phyloP scores from a whole-genome alignment of 1,284 basidiomycete genomes.

The Pseudozyma sp. region DNA sequence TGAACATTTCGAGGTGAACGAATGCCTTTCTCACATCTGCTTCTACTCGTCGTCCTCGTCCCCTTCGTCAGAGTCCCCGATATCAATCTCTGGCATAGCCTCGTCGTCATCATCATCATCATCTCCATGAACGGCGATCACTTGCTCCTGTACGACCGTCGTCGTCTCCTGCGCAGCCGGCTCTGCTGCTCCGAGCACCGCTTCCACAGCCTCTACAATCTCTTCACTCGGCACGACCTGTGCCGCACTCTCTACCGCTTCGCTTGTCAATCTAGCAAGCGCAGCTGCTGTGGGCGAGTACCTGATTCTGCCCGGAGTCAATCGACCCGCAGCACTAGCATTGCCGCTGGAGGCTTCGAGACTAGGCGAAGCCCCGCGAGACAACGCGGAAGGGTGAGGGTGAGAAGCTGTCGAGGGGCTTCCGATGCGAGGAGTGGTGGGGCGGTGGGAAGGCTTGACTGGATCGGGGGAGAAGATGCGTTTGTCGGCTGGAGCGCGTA shows the following conservation, averaged over 20 bases:
- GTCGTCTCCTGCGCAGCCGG: neutral
- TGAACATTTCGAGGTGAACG: no score
- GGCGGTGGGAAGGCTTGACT: conserved; percentile 38
- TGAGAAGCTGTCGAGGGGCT: conserved; percentile 18
- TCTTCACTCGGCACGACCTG: conserved; percentile 13
- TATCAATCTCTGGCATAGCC: conserved; percentile 53
- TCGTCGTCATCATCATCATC: conserved; percentile 47
- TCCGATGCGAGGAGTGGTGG: conserved; percentile 38
- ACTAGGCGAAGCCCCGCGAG: conserved; percentile 27
- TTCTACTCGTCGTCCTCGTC: conserved; percentile 10
- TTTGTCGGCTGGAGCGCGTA: conserved; percentile 19
- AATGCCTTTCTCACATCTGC: no score
- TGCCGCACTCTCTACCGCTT: neutral
- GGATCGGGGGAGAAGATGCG: conserved; percentile 44
- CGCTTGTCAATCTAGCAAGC: neutral
- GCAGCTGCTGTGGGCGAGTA: neutral
- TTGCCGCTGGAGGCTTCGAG: neutral
- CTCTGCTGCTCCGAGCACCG: neutral
- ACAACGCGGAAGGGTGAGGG: conserved; percentile 9
- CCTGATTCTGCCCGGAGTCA: neutral
- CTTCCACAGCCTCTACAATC: conserved; percentile 6
- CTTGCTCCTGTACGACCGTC: neutral
- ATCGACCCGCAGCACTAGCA: neutral
- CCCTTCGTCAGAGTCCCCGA: conserved; percentile 48
- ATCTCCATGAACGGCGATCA: neutral